phyloP scores from a whole-genome alignment of 2,329 filamentous ascomycete species.

The Beauveria varroae region DNA sequence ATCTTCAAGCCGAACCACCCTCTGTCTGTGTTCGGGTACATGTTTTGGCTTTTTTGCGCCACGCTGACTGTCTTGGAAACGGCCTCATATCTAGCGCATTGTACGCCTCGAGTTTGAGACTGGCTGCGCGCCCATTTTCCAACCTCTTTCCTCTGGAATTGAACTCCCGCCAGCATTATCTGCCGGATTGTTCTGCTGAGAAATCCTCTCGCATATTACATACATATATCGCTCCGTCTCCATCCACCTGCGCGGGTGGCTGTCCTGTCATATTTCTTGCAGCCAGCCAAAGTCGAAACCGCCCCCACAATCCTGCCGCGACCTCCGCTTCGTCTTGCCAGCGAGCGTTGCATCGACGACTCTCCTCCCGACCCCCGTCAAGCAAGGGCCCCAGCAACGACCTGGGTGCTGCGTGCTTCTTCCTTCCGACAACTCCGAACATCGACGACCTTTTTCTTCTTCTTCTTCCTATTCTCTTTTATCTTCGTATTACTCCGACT shows the following conservation, averaged over 20 bases:
- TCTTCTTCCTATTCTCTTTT: not conserved
- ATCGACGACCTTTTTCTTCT: not conserved
- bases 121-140: not conserved
- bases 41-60: not conserved
- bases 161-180: not conserved
- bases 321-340: not conserved
- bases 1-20: not conserved
- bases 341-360: not conserved
- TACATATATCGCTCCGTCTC: not conserved
- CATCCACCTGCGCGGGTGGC: not conserved
- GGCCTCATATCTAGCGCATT: not conserved
- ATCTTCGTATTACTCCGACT: not conserved
- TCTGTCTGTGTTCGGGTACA: not conserved
- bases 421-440: not conserved
- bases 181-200: not conserved
- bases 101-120: not conserved
- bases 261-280: not conserved
- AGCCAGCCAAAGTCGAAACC: not conserved
- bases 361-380: not conserved
- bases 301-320: slow-evolving; percentile 7
- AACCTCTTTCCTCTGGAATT: not conserved
- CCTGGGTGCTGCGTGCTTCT: not conserved
- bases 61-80: not conserved
- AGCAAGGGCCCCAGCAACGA: not conserved
- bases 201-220: not conserved